These are phyloP conservation scores for Pisolithus orientalis DNA, from an alignment of 768 basidiomycete species.

Conservation along the genomic window DNA sequence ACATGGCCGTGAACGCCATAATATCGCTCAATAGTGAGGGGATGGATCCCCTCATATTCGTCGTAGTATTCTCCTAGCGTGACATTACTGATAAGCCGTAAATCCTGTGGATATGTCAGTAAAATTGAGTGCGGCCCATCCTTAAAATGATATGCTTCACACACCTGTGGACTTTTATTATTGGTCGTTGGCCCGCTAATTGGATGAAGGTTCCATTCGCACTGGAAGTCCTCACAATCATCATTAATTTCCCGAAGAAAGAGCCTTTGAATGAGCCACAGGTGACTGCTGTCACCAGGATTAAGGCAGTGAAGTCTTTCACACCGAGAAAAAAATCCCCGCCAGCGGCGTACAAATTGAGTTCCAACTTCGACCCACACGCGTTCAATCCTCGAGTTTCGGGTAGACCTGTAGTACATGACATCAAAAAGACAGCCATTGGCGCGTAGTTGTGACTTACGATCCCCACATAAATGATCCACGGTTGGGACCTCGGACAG, in stretches of 20 bases:
- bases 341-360: slow-evolving; percentile 35
- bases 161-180: slow-evolving; percentile 17
- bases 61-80: slow-evolving; percentile 4
- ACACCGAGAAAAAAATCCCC: slow-evolving; percentile 34
- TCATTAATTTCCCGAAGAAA: slow-evolving; percentile 33
- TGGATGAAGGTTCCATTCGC: slow-evolving; percentile 36
- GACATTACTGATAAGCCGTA: slow-evolving; percentile 8
- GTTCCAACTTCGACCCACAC: slow-evolving; percentile 2
- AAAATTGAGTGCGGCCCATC: neutral
- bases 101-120: slow-evolving; percentile 3
- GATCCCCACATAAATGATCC: slow-evolving; percentile 25
- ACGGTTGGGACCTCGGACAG: slow-evolving; percentile 14
- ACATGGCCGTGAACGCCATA: slow-evolving; percentile 7
- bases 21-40: slow-evolving; percentile 11
- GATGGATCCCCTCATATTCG: slow-evolving; percentile 11
- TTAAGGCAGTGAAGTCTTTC: slow-evolving; percentile 32
- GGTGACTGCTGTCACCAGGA: slow-evolving; percentile 23
- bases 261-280: slow-evolving; percentile 39
- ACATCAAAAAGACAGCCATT: neutral
- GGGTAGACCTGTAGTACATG: slow-evolving; percentile 23
- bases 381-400: slow-evolving; percentile 38
- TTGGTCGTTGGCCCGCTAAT: slow-evolving; percentile 21
- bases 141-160: neutral
- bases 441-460: neutral
- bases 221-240: slow-evolving; percentile 29